Evolutionary conservation across 2,329 filamentous ascomycete genomes (phyloP), one percentile per base, ranked within the genome.

Genomic region (Chaetomiaceae sp.): DNA sequence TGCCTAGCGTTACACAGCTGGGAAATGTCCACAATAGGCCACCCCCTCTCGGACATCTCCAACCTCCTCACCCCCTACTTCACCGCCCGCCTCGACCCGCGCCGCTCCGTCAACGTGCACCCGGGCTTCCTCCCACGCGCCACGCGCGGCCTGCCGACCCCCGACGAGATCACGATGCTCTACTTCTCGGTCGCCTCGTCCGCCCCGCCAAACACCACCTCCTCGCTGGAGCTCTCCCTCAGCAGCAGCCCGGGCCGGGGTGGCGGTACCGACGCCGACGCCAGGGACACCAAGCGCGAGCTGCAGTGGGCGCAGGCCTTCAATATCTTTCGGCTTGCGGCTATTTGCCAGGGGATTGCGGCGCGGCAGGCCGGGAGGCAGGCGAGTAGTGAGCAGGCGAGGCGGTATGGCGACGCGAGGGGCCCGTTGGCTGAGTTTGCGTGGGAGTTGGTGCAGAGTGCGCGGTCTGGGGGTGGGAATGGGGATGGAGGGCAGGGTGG

Each of bases 1-100:
- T 15, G 14, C 25, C 22, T 23, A n/a, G 5, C 3, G 1, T 11
- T 9, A 9, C 12, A 11, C 33, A 83, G 80, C 73, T 97, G 92
- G 92, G 94, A 97, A 75, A 96, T 99, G 90, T 91, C 90, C 33
- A 97, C 94, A 0, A 85, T 96, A 51, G 94, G 94, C n/a, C 92
- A 99, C 69, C 94, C 94, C 1, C 80, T 97, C 20, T 92, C 88
- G 6, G 94, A 99, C 68, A 75, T 97, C 37, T 85, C 85, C 69
- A 97, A 97, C 71, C 76, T 97, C 17, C 69, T 85, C 23, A 75
- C 74, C 7, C 78, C 78, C 8, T 80, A 74, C 61, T 62, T 75
- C 69, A 70, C 67, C 31, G 70, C 69, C 27, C 61, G 59, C 31
- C 61, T 71, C 49, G 54, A 61, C 61, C 59, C 59, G 20, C 27